A percentile compares a stretch with the other conserved stretches of the same genome.
These are phyloP conservation scores for Thalassiosira livingstoniorum DNA, from an alignment of 352 stramenopile species.

Conservation along the genomic window DNA sequence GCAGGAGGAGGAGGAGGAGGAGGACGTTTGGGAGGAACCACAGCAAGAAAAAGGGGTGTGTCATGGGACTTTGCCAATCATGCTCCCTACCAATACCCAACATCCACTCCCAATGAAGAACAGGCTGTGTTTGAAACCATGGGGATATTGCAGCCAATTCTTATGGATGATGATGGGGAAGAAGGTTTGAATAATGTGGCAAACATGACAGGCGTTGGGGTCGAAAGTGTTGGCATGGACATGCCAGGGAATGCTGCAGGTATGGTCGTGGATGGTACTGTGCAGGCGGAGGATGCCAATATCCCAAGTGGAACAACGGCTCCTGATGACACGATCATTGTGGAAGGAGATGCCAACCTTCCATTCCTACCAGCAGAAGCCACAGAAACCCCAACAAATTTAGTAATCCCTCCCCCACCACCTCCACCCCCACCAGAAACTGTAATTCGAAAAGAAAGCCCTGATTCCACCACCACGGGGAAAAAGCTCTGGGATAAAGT, in stretches of 20 bases:
- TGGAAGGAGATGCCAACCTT: no score
- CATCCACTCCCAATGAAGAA: conserved; percentile 33
- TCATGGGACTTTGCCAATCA: conserved; percentile 48
- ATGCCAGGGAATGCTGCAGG: background rate
- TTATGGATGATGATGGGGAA: conserved; percentile 29
- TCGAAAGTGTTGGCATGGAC: conserved; percentile 22
- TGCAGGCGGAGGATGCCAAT: background rate
- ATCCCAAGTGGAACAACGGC: background rate
- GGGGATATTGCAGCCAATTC: conserved; percentile 61
- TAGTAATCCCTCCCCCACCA: background rate
- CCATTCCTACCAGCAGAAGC: background rate
- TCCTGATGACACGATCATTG: no score
- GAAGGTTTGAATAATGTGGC: background rate
- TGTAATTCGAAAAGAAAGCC: conserved; percentile 5
- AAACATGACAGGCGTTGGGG: conserved; percentile 17
- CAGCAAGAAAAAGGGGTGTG: conserved; percentile 41
- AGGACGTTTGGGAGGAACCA: no score
- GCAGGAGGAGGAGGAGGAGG: background rate
- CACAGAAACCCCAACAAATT: background rate
- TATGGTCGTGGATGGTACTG: background rate
- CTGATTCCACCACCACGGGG: background rate
- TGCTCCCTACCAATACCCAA: background rate
- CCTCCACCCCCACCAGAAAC: conserved; percentile 35
- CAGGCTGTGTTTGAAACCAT: conserved; percentile 52
- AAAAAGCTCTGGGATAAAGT: conserved; percentile 15